phyloP scores from a whole-genome alignment of 768 basidiomycete species.

The Ramaria sp. region DNA sequence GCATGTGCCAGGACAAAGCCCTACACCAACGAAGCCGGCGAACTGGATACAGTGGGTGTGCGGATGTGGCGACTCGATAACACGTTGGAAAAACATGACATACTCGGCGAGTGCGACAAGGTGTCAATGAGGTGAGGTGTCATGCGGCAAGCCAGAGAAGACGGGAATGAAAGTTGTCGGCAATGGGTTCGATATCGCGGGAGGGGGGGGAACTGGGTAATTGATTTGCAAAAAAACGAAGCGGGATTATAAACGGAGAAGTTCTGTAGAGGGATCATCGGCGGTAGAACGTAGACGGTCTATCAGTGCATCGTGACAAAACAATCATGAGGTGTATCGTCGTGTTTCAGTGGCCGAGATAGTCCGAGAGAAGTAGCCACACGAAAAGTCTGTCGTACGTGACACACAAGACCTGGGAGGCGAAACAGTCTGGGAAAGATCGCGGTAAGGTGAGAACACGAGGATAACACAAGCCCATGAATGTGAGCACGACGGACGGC shows the following conservation, averaged over 20 bases:
- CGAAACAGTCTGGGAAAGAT: too few relatives aligned
- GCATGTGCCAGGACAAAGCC: neutral
- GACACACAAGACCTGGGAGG: too few relatives aligned
- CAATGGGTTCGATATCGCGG: neutral
- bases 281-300: neutral
- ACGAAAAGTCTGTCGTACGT: too few relatives aligned
- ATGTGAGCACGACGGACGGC: too few relatives aligned
- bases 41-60: neutral
- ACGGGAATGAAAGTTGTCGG: neutral
- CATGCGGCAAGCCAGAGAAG: neutral
- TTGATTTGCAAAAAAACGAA: conserved; percentile 7
- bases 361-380: too few relatives aligned
- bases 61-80: too few relatives aligned
- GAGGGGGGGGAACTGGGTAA: conserved; percentile 9
- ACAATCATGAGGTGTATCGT: too few relatives aligned
- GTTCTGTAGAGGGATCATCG: neutral
- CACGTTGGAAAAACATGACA: too few relatives aligned
- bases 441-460: too few relatives aligned
- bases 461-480: too few relatives aligned
- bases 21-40: neutral
- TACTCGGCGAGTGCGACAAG: too few relatives aligned
- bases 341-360: too few relatives aligned
- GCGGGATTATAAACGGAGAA: neutral
- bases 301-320: neutral
- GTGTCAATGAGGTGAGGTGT: neutral